Percentiles rank a stretch among this genome's conserved stretches.
These are phyloP conservation scores for Penicilliopsis zonata DNA, from an alignment of 495 filamentous ascomycete genomes.

Conservation along the genomic window DNA sequence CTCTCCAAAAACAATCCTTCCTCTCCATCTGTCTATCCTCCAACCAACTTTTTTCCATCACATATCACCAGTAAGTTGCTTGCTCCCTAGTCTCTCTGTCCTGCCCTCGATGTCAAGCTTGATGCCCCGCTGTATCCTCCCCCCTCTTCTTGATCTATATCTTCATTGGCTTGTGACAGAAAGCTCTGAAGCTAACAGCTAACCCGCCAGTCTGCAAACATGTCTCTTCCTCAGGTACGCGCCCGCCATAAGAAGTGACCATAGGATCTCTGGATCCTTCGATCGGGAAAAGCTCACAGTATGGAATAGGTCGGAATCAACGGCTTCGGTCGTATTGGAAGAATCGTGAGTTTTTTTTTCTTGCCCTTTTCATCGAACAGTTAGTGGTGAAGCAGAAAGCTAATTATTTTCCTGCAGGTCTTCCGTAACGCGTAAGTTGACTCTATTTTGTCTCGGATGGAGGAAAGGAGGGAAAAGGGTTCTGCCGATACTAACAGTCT, in stretches of 20 bases:
- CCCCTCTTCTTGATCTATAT: too few relatives aligned
- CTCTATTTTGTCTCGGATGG: slow-evolving; percentile 5
- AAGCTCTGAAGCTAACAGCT: slow-evolving; percentile 11
- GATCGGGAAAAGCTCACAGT: slow-evolving; percentile 1
- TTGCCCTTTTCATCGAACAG: background rate
- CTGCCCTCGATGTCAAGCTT: background rate
- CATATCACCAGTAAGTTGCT: slow-evolving; percentile 1
- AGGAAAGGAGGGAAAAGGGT: slow-evolving; percentile 3
- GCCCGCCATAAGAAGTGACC: background rate
- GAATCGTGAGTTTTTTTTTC: slow-evolving; percentile 54
- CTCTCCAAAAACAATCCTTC: slow-evolving; percentile 10
- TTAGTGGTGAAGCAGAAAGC: slow-evolving; percentile 13
- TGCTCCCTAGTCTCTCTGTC: too few relatives aligned
- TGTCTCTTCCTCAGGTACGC: slow-evolving; percentile 29
- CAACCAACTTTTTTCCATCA: slow-evolving; percentile 7
- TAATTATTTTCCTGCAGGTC: too few relatives aligned
- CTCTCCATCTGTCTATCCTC: slow-evolving; percentile 9
- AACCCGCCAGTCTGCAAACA: slow-evolving; percentile 17
- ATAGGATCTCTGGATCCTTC: too few relatives aligned
- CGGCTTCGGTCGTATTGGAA: slow-evolving; percentile 98
- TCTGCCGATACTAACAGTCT: slow-evolving; percentile 2
- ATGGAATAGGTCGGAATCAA: slow-evolving; percentile 79
- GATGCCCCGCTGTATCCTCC: too few relatives aligned
- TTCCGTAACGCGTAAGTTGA: slow-evolving; percentile 69
- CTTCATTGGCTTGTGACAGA: slow-evolving; percentile 6